These are phyloP conservation scores for Didymosphaeria variabile DNA, from an alignment of 2,329 filamentous ascomycete genomes.

Conservation along the genomic window DNA sequence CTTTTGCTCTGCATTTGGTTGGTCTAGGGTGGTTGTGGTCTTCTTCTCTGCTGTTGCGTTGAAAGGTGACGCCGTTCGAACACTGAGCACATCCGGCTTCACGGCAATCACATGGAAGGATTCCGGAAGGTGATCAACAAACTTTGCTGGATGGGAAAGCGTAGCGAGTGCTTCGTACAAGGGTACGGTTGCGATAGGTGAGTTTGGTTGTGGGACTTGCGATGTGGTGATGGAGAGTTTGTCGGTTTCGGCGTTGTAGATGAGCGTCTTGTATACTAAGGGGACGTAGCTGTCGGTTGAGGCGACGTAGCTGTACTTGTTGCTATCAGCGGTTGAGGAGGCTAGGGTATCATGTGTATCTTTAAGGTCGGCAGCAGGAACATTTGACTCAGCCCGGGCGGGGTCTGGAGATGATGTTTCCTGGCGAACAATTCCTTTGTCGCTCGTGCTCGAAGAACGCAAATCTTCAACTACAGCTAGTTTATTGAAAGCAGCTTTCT, in stretches of 20 bases:
- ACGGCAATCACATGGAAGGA: slow-evolving; percentile 40
- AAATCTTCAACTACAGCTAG: background rate
- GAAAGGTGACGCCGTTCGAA: slow-evolving; percentile 20
- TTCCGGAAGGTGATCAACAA: slow-evolving; percentile 39
- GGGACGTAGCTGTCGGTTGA: slow-evolving; percentile 36
- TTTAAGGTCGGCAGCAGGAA: background rate
- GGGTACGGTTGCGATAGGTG: slow-evolving; percentile 28
- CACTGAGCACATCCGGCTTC: slow-evolving; percentile 39
- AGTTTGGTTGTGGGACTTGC: slow-evolving; percentile 15
- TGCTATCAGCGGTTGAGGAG: slow-evolving; percentile 20
- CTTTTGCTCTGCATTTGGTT: background rate
- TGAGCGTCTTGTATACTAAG: slow-evolving; percentile 29
- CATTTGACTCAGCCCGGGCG: background rate
- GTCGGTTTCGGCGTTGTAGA: slow-evolving; percentile 8
- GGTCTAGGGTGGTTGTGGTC: background rate
- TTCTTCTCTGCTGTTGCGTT: background rate
- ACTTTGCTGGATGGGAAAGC: slow-evolving; percentile 39
- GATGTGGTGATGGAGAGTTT: slow-evolving; percentile 19
- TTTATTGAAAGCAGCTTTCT: background rate
- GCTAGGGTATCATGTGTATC: slow-evolving; percentile 27
- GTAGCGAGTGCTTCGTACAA: slow-evolving; percentile 38
- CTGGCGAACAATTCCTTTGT: background rate
- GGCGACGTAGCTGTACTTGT: slow-evolving; percentile 32
- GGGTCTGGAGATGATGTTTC: background rate
- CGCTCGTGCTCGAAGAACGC: background rate